Base-by-base conservation (phyloP, 2,329 filamentous ascomycete genomes). In the Microdochium bolleyi region DNA sequence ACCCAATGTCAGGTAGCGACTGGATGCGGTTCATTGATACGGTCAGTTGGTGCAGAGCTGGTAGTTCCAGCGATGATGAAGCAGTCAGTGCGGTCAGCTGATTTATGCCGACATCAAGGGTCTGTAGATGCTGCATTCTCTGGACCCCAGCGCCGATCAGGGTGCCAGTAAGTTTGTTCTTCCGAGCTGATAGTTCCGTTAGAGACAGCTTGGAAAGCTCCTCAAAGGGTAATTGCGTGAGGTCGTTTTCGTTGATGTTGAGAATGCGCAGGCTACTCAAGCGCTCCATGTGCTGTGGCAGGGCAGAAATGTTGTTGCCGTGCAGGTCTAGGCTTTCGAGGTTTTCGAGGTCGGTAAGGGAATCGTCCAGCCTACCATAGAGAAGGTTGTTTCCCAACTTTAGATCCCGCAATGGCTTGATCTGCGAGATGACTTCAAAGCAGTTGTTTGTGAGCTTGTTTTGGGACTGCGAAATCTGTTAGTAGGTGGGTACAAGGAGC, bases 241-340 rank as follows among this genome's bases (percentile, higher is more conserved):
- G 77, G 51, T 80, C 78, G 61, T 99, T 99, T 58, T 90, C 83
- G 53, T 85, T 83, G 22, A 96, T 66, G 62, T 96, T 92, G 50
- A 97, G 72, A 10, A 88, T 79, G 24, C 88, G 84, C 27, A 99
- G 77, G 24, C 79, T 80, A 2, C 74, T 72, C 56, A 97, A 78
- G 25, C 81, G 79, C n/a, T 78, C 77, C 2, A 96, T 64, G 13
- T 80, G 79, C 10, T 78, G 70, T 0, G 91, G 89, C 16, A 99
- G 73, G 1, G 77, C 75, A 8, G 85, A 83, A 21, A 99, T 76
- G 55, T 83, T 82, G 69, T 99, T 99, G 14, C 81, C 80, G 57
- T 89, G 88, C 9, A 97, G 64, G 57, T 97, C 92, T 9, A 97
- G 74, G 19, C 84, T 78, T 65, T 96, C 91, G 1, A 99, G 75